phyloP scores from a whole-genome alignment of 768 basidiomycete genomes.

The Plicaturopsis crispa region DNA sequence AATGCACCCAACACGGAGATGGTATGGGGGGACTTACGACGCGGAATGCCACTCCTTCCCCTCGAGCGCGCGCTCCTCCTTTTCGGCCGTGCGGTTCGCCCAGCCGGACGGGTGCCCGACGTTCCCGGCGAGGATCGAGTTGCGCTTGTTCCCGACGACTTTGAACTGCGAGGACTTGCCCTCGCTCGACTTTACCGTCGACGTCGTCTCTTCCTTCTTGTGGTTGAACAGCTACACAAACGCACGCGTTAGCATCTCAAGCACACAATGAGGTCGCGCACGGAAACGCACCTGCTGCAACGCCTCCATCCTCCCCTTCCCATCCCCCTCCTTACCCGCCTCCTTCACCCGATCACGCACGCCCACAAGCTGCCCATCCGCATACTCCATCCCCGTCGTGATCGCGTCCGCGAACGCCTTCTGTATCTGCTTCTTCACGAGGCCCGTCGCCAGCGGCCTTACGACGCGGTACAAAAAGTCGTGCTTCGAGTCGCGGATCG shows the following conservation, averaged over 20 bases:
- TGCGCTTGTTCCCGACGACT: constrained; percentile 63
- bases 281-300: constrained; percentile 46
- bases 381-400: constrained; percentile 74
- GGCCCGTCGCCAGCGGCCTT: constrained; percentile 66
- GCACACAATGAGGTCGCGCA: neutral
- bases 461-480: constrained; percentile 83
- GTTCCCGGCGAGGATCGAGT: constrained; percentile 62
- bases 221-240: neutral
- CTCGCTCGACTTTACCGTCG: constrained; percentile 17
- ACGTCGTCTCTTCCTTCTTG: constrained; percentile 2
- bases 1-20: too few species aligned
- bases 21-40: too few species aligned
- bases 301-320: constrained; percentile 39
- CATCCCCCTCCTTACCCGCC: constrained; percentile 39
- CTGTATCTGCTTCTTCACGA: constrained; percentile 71
- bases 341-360: constrained; percentile 76
- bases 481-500: constrained; percentile 88
- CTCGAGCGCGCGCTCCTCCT: neutral
- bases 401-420: constrained; percentile 56
- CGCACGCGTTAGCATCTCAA: too few species aligned
- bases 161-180: constrained; percentile 64
- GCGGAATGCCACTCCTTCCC: neutral
- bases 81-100: constrained; percentile 40
- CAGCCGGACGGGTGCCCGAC: constrained; percentile 65
- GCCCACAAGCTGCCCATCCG: constrained; percentile 84